Evolutionary conservation across 2,329 filamentous ascomycete genomes (phyloP).

Genomic region (Harringtonia aguacate): DNA sequence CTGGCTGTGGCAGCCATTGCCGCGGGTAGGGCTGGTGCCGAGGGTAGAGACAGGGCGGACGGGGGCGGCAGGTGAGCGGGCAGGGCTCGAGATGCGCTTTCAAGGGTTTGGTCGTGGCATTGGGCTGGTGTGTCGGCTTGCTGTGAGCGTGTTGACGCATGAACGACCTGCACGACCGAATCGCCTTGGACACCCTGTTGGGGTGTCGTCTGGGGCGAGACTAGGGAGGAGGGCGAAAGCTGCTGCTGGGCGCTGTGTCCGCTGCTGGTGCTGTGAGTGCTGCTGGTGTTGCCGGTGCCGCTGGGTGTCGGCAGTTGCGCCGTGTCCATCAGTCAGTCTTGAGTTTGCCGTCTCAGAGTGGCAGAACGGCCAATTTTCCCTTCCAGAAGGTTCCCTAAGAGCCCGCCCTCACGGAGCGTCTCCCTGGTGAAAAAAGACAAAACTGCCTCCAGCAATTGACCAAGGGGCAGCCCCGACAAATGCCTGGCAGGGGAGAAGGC

Average conservation of each 20-base stretch:
- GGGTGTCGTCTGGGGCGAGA: too few relatives aligned
- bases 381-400: background rate
- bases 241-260: background rate
- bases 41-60: background rate
- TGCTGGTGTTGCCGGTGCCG: constrained; percentile 1
- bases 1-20: constrained; percentile 3
- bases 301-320: constrained; percentile 3
- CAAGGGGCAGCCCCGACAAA: too few relatives aligned
- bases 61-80: background rate
- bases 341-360: background rate
- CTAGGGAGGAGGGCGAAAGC: too few relatives aligned
- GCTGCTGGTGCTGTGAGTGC: background rate
- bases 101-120: too few relatives aligned
- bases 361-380: background rate
- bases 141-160: background rate
- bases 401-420: constrained; percentile 1
- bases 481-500: background rate
- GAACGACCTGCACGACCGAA: background rate
- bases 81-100: background rate
- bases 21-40: constrained; percentile 1
- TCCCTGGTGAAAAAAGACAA: background rate
- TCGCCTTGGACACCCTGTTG: background rate
- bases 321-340: constrained; percentile 8
- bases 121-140: background rate
- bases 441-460: background rate